These are phyloP conservation scores for Ceriops decandra DNA, from an alignment of 345 rosid species.

Conservation along the genomic window DNA sequence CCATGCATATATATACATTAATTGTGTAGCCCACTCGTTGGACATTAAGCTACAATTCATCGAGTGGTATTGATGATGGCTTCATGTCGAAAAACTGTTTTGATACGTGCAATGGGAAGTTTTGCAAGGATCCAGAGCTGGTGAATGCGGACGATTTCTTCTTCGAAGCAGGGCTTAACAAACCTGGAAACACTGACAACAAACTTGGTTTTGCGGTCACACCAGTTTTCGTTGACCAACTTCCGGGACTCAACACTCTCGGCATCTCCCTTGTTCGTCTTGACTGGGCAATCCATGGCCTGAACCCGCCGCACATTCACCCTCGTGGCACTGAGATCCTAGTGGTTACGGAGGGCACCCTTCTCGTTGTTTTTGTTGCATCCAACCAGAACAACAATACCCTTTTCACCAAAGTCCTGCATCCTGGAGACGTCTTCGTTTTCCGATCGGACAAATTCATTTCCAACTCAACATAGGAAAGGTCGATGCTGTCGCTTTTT, in stretches of 20 bases:
- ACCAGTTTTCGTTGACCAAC: not conserved
- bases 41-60: not conserved
- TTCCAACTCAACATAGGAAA: conserved; percentile 6
- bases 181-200: not conserved
- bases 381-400: conserved; percentile 6
- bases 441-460: conserved; percentile 11
- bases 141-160: conserved; percentile 1
- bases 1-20: too few relatives aligned
- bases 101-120: too few relatives aligned
- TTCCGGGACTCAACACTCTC: conserved; percentile 13
- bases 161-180: not conserved
- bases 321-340: conserved; percentile 7
- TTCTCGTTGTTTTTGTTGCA: conserved; percentile 12
- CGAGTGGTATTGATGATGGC: too few relatives aligned
- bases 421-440: conserved; percentile 7
- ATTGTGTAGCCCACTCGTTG: too few relatives aligned
- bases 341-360: not conserved
- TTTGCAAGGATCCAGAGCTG: conserved; percentile 12
- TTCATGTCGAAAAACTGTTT: too few relatives aligned
- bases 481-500: not conserved
- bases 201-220: not conserved
- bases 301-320: not conserved
- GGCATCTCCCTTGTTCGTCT: not conserved
- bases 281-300: not conserved
- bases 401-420: conserved; percentile 9